Conservation (phyloP, 1,139 yeast genomes). For the Geotrichum restrictum region DNA sequence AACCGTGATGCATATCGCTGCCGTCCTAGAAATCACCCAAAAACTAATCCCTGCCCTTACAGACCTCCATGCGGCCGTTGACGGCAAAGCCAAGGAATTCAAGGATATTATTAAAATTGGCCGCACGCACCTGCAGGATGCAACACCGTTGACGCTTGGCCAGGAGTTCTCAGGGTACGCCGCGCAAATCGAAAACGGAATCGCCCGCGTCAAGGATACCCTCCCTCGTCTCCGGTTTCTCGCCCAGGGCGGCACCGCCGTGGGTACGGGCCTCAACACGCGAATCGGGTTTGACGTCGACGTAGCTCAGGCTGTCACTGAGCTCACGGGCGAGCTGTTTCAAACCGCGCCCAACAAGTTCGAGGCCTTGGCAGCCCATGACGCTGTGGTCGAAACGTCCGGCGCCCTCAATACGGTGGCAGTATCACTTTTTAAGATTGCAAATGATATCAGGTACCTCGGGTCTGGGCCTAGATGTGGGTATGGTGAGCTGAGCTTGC, state of each 20-base stretch:
- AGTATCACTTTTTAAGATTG: conserved; percentile 87
- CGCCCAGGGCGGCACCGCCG: conserved; percentile 99
- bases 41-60: conserved; percentile 75
- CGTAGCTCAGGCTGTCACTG: conserved; percentile 73
- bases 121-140: conserved; percentile 97
- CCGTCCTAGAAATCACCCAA: conserved; percentile 79
- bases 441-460: conserved; percentile 94
- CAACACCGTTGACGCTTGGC: conserved; percentile 95
- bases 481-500: conserved; percentile 89
- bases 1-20: conserved; percentile 99
- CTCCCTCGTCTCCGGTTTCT: conserved; percentile 73
- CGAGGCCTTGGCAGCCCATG: conserved; percentile 98
- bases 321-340: conserved; percentile 82
- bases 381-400: conserved; percentile 93
- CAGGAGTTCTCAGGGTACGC: conserved; percentile 97
- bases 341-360: conserved; percentile 97
- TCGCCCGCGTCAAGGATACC: conserved; percentile 72
- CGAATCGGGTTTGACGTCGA: conserved; percentile 80
- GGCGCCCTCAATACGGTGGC: conserved; percentile 97
- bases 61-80: conserved; percentile 70
- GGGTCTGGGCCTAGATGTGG: conserved; percentile 99
- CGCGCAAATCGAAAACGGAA: conserved; percentile 87
- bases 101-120: conserved; percentile 90
- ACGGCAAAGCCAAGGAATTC: conserved; percentile 76
- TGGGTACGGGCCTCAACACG: conserved; percentile 97